A percentile compares a stretch with the other conserved stretches of the same genome.
These are phyloP conservation scores for Prunus padus DNA, from an alignment of 306 rosid genomes.

Conservation along the genomic window DNA sequence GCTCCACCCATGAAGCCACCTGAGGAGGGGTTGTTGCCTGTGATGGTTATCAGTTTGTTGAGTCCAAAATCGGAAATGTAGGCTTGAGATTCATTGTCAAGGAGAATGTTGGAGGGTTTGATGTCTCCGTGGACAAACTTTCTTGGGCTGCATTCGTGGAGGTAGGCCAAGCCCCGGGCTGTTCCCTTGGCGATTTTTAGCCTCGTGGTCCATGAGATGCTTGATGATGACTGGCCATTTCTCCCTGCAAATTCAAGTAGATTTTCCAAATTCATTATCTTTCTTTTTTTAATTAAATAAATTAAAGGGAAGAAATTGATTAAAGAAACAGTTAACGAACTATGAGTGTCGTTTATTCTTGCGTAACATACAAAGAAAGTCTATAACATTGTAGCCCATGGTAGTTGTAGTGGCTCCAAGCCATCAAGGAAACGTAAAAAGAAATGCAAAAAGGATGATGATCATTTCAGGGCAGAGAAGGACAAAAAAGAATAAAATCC, in stretches of 20 bases:
- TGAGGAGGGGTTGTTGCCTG: slow-evolving; percentile 87
- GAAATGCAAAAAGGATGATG: neutral
- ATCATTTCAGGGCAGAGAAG: slow-evolving; percentile 1
- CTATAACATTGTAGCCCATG: neutral
- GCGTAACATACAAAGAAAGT: no score
- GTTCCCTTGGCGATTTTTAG: slow-evolving; percentile 76
- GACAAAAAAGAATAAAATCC: neutral
- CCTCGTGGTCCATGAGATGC: slow-evolving; percentile 81
- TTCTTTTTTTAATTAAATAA: neutral
- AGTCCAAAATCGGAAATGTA: slow-evolving; percentile 88
- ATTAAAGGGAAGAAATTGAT: neutral
- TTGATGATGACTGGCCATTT: slow-evolving; percentile 70
- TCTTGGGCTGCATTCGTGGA: slow-evolving; percentile 96
- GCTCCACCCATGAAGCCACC: slow-evolving; percentile 96
- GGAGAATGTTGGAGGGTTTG: slow-evolving; percentile 91
- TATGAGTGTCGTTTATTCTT: no score
- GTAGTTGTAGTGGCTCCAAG: neutral
- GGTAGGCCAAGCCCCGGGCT: slow-evolving; percentile 90
- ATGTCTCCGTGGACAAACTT: slow-evolving; percentile 94
- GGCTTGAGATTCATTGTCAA: slow-evolving; percentile 76
- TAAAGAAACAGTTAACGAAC: neutral
- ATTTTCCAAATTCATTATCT: neutral
- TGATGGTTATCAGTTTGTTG: slow-evolving; percentile 68
- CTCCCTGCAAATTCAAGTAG: slow-evolving; percentile 44
- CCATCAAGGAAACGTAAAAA: slow-evolving; percentile 5